Evolutionary conservation across 2,329 filamentous ascomycete genomes (phyloP), one percentile per base, ranked within the genome.

Genomic region (Cordyceps tenuipes): DNA sequence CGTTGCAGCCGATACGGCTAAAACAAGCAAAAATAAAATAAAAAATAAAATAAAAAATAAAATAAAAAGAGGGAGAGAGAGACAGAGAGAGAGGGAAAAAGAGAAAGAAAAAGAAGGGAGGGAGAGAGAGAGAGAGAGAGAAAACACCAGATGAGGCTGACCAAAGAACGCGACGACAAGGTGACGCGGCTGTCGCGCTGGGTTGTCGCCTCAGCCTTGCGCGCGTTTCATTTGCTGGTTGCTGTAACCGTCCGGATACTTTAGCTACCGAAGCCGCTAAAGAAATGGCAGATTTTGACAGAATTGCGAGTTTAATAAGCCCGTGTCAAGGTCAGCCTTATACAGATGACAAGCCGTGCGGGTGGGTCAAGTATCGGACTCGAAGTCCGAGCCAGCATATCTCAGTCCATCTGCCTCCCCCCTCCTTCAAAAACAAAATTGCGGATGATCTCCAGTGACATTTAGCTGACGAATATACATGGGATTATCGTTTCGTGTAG

Each of bases 151-250:
- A 26, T 15, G 12, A 34, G 47, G 26, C 15, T 17, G 23, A 23
- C 23, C 23, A 23, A 23, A 23, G n/a, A 10, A 53, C 29, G 8
- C 34, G 34, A 36, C 34, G 34, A 36, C n/a, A 1, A 3, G 53
- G 43, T 56, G 53, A 56, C 53, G 53, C 53, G 53, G 53, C 53
- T 48, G 53, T 43, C 43, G 36, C 17, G 51, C 36, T 21, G 17
- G 7, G 9, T n/a, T 7, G 12, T 47, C 41, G 29, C 29, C 29
- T 39, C 43, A 47, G 29, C 51, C 41, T 34, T 26, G 43, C 34
- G 12, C 23, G 43, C 34, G 12, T 36, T 36, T 36, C 34, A 12
- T 36, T 36, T 13, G 34, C 34, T 29, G 12, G 34, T 13, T 3
- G 2, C 3, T 10, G 12, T 34, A 34, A 12, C 31, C 7, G 3